Percentiles rank a stretch among this genome's conserved stretches.
These are phyloP conservation scores for Globomyces sp. DNA, from an alignment of 371 early-diverging fungal genomes.

Conservation along the genomic window DNA sequence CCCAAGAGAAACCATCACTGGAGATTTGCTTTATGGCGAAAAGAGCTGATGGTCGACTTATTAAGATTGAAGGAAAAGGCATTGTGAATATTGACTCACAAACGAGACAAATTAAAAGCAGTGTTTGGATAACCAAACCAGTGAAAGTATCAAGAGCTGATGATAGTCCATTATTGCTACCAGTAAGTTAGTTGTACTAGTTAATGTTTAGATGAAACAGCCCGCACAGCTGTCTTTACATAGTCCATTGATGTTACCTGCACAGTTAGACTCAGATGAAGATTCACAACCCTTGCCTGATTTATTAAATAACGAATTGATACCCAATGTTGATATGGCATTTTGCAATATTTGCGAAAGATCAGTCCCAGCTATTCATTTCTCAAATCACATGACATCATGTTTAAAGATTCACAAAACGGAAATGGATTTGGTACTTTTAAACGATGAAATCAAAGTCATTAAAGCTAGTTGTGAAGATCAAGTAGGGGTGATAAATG, in stretches of 20 bases:
- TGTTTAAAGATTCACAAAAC: constrained; percentile 78
- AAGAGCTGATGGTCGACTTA: constrained; percentile 50
- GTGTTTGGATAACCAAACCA: constrained; percentile 82
- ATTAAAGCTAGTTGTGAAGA: constrained; percentile 45
- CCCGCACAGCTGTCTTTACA: background rate
- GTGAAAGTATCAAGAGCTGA: constrained; percentile 39
- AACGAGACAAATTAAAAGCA: constrained; percentile 67
- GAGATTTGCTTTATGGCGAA: constrained; percentile 73
- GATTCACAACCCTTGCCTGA: background rate
- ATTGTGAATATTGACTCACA: constrained; percentile 82
- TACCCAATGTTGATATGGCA: constrained; percentile 34
- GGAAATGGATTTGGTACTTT: constrained; percentile 69
- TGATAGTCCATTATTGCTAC: constrained; percentile 12
- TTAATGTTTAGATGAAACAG: background rate
- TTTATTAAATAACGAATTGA: constrained; percentile 13
- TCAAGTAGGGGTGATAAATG: constrained; percentile 54
- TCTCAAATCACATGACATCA: constrained; percentile 71
- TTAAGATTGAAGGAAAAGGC: constrained; percentile 84
- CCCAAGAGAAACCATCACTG: constrained; percentile 69
- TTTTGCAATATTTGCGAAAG: constrained; percentile 82
- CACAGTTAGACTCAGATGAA: too few relatives aligned
- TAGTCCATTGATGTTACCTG: too few relatives aligned
- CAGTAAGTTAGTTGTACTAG: constrained; percentile 13
- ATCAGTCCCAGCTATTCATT: constrained; percentile 66
- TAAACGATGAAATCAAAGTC: constrained; percentile 72